phyloP scores from a whole-genome alignment of 345 rosid genomes.

The Kandelia obovata region DNA sequence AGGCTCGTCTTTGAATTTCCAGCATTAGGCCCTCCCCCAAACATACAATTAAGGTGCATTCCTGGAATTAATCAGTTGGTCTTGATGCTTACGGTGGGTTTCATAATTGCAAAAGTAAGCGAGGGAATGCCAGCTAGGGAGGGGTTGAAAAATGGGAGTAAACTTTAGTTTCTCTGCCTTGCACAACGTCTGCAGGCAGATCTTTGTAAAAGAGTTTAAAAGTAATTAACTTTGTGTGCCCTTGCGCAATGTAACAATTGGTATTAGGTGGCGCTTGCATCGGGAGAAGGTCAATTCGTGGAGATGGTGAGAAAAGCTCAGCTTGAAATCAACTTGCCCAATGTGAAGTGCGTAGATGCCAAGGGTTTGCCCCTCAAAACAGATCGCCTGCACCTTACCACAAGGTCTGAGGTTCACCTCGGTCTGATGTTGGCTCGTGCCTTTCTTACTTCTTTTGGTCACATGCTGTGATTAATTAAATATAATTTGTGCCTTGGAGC shows the following conservation, averaged over 20 bases:
- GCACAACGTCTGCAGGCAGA: background rate
- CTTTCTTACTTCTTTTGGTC: slow-evolving; percentile 12
- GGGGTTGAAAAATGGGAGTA: too few relatives aligned
- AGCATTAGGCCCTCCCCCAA: background rate
- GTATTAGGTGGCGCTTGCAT: slow-evolving; percentile 37
- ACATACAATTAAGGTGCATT: too few relatives aligned
- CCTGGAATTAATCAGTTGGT: too few relatives aligned
- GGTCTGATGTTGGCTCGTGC: slow-evolving; percentile 31
- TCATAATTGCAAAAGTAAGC: too few relatives aligned
- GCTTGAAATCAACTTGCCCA: slow-evolving; percentile 19
- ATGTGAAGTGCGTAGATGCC: slow-evolving; percentile 39
- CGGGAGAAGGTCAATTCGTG: slow-evolving; percentile 36
- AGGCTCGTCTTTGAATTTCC: background rate
- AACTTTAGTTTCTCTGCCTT: background rate
- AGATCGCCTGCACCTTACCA: slow-evolving; percentile 41
- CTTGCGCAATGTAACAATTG: background rate
- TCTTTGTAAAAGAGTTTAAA: background rate
- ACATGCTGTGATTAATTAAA: background rate
- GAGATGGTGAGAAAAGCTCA: slow-evolving; percentile 37
- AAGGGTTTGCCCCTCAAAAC: slow-evolving; percentile 32
- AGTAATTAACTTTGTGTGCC: too few relatives aligned
- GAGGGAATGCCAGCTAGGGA: too few relatives aligned
- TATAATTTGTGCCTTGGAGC: background rate
- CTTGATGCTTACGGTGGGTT: too few relatives aligned
- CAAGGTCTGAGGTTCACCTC: slow-evolving; percentile 28